These are phyloP conservation scores for Mariannaea elegans DNA, from an alignment of 2,329 filamentous ascomycete species.

Conservation along the genomic window DNA sequence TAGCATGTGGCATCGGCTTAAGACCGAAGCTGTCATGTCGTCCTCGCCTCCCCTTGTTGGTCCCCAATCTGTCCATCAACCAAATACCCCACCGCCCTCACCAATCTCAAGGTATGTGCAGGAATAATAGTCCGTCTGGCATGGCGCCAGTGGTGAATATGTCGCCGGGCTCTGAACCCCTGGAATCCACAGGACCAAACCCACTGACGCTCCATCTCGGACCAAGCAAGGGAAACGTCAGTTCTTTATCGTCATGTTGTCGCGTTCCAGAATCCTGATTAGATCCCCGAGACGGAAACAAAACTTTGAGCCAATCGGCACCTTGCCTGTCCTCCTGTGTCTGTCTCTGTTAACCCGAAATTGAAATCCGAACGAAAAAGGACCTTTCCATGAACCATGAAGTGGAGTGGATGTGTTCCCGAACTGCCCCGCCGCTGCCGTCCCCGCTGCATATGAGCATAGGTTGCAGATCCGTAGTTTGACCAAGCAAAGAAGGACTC, in stretches of 20 bases:
- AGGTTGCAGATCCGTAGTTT: constrained; percentile 19
- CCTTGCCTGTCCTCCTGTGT: not conserved
- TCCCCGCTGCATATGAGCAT: constrained; percentile 16
- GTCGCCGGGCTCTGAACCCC: not conserved
- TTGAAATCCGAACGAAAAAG: too few relatives aligned
- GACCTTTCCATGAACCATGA: too few relatives aligned
- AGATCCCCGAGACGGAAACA: not conserved
- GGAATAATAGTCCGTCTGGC: not conserved
- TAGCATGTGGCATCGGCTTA: constrained; percentile 4
- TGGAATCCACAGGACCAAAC: constrained; percentile 1
- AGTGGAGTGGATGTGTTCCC: too few relatives aligned
- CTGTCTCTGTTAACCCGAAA: too few relatives aligned
- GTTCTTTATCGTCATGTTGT: not conserved
- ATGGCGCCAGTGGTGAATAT: constrained; percentile 6
- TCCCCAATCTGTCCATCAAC: not conserved
- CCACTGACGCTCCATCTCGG: not conserved
- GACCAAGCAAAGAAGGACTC: too few relatives aligned
- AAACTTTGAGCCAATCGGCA: not conserved
- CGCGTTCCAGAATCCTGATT: constrained; percentile 1
- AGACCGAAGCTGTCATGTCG: not conserved
- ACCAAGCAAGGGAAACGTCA: not conserved
- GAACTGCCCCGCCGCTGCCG: constrained; percentile 1
- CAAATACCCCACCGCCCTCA: constrained; percentile 14
- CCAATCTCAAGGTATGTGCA: constrained; percentile 24
- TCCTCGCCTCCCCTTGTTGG: not conserved